A percentile compares a stretch with the other conserved stretches of the same genome.
Evolutionary conservation across 129 eudicot genomes (phyloP).

Genomic region (Lactuca sativa): DNA sequence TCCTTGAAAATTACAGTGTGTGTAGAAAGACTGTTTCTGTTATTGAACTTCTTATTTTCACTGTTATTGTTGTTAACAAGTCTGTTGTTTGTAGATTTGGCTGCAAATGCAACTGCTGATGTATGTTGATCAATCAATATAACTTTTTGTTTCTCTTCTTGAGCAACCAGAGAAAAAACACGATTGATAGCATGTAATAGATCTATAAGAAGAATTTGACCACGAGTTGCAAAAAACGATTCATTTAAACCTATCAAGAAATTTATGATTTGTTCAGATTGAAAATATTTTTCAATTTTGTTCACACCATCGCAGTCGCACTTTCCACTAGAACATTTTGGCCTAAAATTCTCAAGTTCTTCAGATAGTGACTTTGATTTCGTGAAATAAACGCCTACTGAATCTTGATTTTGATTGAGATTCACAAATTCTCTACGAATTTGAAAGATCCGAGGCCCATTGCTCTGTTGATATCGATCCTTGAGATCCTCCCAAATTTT

Average conservation of each 20-base stretch:
- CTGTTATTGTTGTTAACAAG: too few species aligned
- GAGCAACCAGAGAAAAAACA: background rate
- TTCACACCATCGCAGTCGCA: background rate
- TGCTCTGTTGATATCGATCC: too few species aligned
- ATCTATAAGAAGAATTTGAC: constrained; percentile 1
- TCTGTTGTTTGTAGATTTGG: background rate
- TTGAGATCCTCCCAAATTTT: too few species aligned
- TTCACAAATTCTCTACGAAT: too few species aligned
- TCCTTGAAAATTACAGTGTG: too few species aligned
- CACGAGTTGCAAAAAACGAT: background rate
- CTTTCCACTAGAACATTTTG: background rate
- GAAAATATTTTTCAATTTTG: too few species aligned
- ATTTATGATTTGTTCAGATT: background rate
- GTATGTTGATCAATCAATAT: background rate
- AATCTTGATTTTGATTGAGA: too few species aligned
- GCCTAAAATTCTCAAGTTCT: background rate
- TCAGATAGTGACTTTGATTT: background rate
- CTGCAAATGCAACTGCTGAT: background rate
- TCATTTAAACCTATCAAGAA: constrained; percentile 7
- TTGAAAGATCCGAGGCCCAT: too few species aligned
- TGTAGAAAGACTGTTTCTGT: too few species aligned
- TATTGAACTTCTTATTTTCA: too few species aligned
- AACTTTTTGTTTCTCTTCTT: background rate
- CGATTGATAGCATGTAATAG: background rate
- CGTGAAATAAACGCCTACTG: too few species aligned